A percentile compares a stretch with the other conserved stretches of the same genome.
Evolutionary conservation across 805 yeast species (phyloP).

Genomic region (Saccharomycopsis sp.): DNA sequence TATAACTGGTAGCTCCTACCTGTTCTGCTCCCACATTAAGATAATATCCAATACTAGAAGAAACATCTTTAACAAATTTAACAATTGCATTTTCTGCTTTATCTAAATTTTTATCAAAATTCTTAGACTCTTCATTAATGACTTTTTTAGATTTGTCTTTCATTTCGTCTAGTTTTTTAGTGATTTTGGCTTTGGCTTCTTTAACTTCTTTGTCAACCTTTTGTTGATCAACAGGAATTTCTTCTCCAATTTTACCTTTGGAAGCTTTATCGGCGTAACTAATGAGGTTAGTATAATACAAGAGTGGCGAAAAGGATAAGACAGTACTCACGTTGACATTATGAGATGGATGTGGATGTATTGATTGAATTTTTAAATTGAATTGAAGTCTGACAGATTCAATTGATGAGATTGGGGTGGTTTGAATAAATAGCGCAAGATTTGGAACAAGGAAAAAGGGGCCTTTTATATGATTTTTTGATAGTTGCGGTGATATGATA

Average conservation of each 20-base stretch:
- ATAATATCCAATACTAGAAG: constrained; percentile 19
- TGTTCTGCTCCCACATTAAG: constrained; percentile 18
- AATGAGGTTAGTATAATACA: too few species aligned
- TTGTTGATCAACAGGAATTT: constrained; percentile 8
- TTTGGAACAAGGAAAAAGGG: too few species aligned
- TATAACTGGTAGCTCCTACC: constrained; percentile 20
- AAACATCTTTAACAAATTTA: constrained; percentile 64
- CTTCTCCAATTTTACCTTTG: constrained; percentile 10
- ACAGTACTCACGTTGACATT: too few species aligned
- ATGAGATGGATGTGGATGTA: too few species aligned
- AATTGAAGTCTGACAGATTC: too few species aligned
- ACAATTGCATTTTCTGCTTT: constrained; percentile 69
- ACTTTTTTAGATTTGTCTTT: constrained; percentile 25
- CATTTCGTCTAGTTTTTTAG: constrained; percentile 15
- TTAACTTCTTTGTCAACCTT: constrained; percentile 10
- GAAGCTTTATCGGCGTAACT: constrained; percentile 16
- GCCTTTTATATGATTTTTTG: too few species aligned
- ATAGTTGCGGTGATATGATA: too few species aligned
- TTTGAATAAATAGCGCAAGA: too few species aligned
- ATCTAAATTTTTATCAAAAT: constrained; percentile 23
- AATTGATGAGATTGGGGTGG: too few species aligned
- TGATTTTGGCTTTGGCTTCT: constrained; percentile 7
- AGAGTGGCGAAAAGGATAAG: too few species aligned
- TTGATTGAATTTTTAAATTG: too few species aligned
- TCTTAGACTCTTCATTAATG: constrained; percentile 26